Base-by-base conservation (phyloP, 129 eudicot genomes). In the Erigeron canadensis region DNA sequence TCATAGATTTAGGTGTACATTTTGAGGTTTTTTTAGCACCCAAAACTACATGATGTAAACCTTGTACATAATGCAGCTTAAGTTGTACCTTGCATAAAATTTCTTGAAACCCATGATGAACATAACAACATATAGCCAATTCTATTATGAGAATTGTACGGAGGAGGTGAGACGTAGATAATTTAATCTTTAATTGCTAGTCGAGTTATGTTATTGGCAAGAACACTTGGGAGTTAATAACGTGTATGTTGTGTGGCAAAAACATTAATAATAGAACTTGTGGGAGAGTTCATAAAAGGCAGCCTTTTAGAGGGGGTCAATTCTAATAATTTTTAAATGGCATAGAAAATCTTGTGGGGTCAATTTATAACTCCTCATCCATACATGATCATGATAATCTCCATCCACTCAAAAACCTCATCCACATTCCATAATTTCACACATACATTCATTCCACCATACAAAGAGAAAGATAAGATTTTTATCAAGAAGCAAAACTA, bases 321-420 rank as follows among this genome's bases (percentile, higher is more conserved):
- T 23, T 9, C 5, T 37, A 4, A 10, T 59, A 59, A 28, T 10
- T 59, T 28, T 37, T 10, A 28, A 60, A 34, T 60, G 17, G 65
- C 44, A 60, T 4, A 61, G 2, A 2, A 53, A 17, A 5, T 53
- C 5, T 42, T 16, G 42, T 63, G 81, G 81, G 76, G 72, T 71
- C 42, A 7, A 5, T 62, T 77, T 54, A 77, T 41, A 78, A 63
- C 42, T 21, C 68, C 61, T 78, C 72, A 78, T 78, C 81, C 77
- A 78, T 71, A 55, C 82, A 71, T 54, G 71, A 71, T 71, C 60
- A 43, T 54, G 73, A 21, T 63, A 54, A 71, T 54, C 82, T 78
- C 72, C 73, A 65, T 71, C 82, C 82, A 78, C 77, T 54, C 82
- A 78, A 78, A 71, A 71, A 56, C 73, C 77, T 78, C 82, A 78